phyloP scores from a whole-genome alignment of 805 yeast genomes.

The Sungouiella thailandica region DNA sequence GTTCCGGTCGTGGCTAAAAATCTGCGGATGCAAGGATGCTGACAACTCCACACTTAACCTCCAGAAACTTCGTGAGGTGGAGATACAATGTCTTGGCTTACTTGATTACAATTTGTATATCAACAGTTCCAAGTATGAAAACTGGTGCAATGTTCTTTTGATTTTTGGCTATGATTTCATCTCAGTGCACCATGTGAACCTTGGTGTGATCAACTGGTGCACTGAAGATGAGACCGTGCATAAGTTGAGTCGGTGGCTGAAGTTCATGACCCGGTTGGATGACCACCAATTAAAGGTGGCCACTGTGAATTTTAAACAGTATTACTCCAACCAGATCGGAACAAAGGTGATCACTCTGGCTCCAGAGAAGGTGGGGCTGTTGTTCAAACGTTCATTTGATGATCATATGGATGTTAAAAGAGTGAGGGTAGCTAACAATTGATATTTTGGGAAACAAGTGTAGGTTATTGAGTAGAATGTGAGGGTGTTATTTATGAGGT shows the following conservation, averaged over 20 bases:
- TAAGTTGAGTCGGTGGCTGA: slow-evolving; percentile 14
- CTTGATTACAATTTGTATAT: slow-evolving; percentile 57
- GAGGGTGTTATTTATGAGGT: too few relatives aligned
- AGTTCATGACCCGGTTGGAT: slow-evolving; percentile 12
- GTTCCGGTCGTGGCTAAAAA: slow-evolving; percentile 66
- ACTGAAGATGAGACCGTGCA: slow-evolving; percentile 5
- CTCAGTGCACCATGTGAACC: slow-evolving; percentile 26
- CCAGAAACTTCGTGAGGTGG: slow-evolving; percentile 47
- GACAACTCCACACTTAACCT: slow-evolving; percentile 33
- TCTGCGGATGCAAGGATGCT: slow-evolving; percentile 48
- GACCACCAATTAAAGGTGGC: slow-evolving; percentile 8
- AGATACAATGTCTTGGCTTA: slow-evolving; percentile 45
- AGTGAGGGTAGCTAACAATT: slow-evolving; percentile 4
- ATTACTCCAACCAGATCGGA: slow-evolving; percentile 17
- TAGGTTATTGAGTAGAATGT: too few relatives aligned
- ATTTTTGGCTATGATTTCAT: slow-evolving; percentile 42
- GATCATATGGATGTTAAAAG: slow-evolving; percentile 8
- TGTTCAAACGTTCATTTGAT: slow-evolving; percentile 12
- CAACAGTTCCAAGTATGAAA: slow-evolving; percentile 42
- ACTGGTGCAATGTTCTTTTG: slow-evolving; percentile 40
- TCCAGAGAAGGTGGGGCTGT: slow-evolving; percentile 8
- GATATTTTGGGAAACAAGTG: neutral
- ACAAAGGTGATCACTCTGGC: slow-evolving; percentile 13
- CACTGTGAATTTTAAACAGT: slow-evolving; percentile 14
- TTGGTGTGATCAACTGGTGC: slow-evolving; percentile 15